Percentiles rank a stretch among this genome's conserved stretches.
phyloP scores from a whole-genome alignment of 208 protist genomes.

The Leptomonas pyrrhocoris region DNA sequence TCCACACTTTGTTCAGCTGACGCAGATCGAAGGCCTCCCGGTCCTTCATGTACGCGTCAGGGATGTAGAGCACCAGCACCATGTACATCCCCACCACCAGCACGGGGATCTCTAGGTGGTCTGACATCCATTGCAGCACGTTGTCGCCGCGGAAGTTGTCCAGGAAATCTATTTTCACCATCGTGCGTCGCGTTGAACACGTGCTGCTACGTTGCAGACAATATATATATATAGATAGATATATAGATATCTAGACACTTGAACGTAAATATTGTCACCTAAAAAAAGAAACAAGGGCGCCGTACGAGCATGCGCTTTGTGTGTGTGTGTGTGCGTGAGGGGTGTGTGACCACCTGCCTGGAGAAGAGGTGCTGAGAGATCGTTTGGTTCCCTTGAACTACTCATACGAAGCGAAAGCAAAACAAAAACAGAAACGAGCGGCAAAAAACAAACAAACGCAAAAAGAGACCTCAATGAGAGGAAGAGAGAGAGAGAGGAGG shows the following conservation, averaged over 20 bases:
- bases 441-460: constrained; percentile 17
- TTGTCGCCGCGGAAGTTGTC: constrained; percentile 41
- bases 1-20: constrained; percentile 74
- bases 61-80: constrained; percentile 62
- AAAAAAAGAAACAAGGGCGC: too few relatives aligned
- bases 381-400: too few relatives aligned
- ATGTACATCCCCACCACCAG: constrained; percentile 51
- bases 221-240: constrained; percentile 7
- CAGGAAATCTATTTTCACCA: constrained; percentile 17
- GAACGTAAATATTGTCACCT: too few relatives aligned
- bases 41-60: constrained; percentile 69
- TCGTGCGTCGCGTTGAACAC: not conserved
- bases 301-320: too few relatives aligned
- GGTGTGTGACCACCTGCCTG: too few relatives aligned
- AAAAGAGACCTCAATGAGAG: constrained; percentile 2
- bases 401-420: not conserved
- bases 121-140: constrained; percentile 48
- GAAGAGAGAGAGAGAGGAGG: not conserved
- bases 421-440: constrained; percentile 7
- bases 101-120: constrained; percentile 58
- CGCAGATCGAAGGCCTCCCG: constrained; percentile 59
- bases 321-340: too few relatives aligned
- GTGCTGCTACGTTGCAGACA: not conserved
- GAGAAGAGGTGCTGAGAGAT: not conserved
- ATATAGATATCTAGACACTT: not conserved